Percentiles rank a stretch among this genome's conserved stretches.
Conservation (phyloP, 148 eudicot species). For the Polygonum maritimum region DNA sequence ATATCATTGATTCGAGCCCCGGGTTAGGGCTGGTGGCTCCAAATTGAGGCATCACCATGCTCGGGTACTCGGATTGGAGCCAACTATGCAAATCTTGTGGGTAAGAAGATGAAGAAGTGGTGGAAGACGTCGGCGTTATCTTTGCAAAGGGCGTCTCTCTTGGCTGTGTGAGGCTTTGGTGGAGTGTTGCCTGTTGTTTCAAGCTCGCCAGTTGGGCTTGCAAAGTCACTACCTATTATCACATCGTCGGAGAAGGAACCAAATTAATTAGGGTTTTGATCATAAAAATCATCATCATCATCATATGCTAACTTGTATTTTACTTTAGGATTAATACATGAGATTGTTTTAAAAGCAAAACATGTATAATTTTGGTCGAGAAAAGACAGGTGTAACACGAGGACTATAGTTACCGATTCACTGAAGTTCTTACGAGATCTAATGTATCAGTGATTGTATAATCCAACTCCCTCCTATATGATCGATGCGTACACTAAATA, state of each 20-base stretch:
- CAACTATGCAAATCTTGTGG: slow-evolving; percentile 61
- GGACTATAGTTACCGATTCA: too few relatives aligned
- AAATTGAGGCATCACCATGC: slow-evolving; percentile 38
- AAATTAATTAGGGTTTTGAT: slow-evolving; percentile 10
- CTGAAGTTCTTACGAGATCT: too few relatives aligned
- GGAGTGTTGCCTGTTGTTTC: slow-evolving; percentile 38
- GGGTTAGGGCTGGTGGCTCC: slow-evolving; percentile 20
- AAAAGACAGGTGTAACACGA: too few relatives aligned
- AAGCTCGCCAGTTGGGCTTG: slow-evolving; percentile 60
- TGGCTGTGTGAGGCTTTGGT: slow-evolving; percentile 20
- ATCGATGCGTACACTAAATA: too few relatives aligned
- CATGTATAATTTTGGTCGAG: too few relatives aligned
- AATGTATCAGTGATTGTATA: too few relatives aligned
- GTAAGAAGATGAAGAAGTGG: slow-evolving; percentile 18
- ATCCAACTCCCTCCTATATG: too few relatives aligned
- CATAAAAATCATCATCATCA: not conserved
- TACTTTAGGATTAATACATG: not conserved
- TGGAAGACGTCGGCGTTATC: slow-evolving; percentile 14
- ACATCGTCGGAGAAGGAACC: not conserved
- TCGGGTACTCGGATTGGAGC: slow-evolving; percentile 54
- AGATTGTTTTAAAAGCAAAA: not conserved
- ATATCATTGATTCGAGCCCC: slow-evolving; percentile 23
- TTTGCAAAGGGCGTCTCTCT: not conserved
- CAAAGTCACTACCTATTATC: slow-evolving; percentile 52
- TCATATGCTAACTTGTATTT: not conserved